Evolutionary conservation across 2,329 filamentous ascomycete genomes (phyloP).

Genomic region (Neopestalotiopsis rosae): DNA sequence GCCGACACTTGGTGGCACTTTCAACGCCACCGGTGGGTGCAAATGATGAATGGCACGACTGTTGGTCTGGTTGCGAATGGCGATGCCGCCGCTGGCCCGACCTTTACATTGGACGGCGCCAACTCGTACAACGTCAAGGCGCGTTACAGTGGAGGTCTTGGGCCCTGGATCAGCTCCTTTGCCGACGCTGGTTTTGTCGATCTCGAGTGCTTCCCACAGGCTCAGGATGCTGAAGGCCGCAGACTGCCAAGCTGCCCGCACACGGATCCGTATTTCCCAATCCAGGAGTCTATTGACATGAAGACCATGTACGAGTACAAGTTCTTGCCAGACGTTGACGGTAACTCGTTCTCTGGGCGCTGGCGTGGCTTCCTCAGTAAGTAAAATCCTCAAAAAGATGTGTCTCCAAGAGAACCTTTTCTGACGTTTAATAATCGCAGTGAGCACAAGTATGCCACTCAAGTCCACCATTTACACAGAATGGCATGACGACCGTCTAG

Average conservation of each 20-base stretch:
- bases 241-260: constrained; percentile 29
- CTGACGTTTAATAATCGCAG: constrained; percentile 20
- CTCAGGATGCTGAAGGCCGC: neutral
- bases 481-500: constrained; percentile 74
- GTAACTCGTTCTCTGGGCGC: constrained; percentile 68
- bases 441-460: constrained; percentile 68
- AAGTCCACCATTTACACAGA: constrained; percentile 76
- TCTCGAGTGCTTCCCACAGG: constrained; percentile 40
- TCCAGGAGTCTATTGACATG: constrained; percentile 44
- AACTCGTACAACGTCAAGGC: constrained; percentile 44
- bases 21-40: constrained; percentile 70
- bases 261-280: constrained; percentile 41
- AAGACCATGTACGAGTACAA: constrained; percentile 61
- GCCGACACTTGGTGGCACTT: constrained; percentile 68
- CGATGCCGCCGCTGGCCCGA: constrained; percentile 42
- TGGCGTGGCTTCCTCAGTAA: constrained; percentile 62
- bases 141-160: constrained; percentile 35
- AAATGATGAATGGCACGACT: constrained; percentile 69
- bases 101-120: constrained; percentile 50
- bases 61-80: constrained; percentile 51
- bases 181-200: constrained; percentile 51
- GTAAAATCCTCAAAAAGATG: neutral
- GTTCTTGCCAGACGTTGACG: constrained; percentile 73
- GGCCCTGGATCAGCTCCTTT: constrained; percentile 45
- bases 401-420: neutral